Percentiles rank a stretch among this genome's conserved stretches.
These are phyloP conservation scores for Phialemonium atrogriseum DNA, from an alignment of 2,329 filamentous ascomycete genomes.

Conservation along the genomic window DNA sequence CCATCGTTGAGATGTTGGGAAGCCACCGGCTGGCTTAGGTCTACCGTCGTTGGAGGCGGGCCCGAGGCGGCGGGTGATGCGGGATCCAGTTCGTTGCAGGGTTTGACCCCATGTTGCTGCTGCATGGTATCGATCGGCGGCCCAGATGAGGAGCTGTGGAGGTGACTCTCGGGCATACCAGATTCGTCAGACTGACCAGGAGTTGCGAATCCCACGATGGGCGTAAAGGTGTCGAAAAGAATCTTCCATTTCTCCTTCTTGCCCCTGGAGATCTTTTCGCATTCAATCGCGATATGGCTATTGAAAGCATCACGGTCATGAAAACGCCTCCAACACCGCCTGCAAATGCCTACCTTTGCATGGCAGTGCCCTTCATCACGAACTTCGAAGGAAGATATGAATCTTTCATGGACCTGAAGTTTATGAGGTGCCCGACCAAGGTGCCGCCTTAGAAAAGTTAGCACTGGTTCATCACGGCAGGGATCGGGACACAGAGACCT, in stretches of 20 bases:
- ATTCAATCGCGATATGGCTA: slow-evolving; percentile 13
- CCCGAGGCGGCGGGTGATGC: not conserved
- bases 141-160: too few relatives aligned
- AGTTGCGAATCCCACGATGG: slow-evolving; percentile 5
- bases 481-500: slow-evolving; percentile 8
- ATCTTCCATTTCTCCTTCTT: slow-evolving; percentile 20
- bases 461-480: not conserved
- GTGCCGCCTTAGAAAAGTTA: slow-evolving; percentile 18
- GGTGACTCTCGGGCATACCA: slow-evolving; percentile 2
- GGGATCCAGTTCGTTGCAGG: too few relatives aligned
- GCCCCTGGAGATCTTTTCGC: slow-evolving; percentile 18
- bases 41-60: not conserved
- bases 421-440: slow-evolving; percentile 21
- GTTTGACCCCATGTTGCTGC: too few relatives aligned
- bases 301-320: slow-evolving; percentile 15
- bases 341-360: slow-evolving; percentile 21
- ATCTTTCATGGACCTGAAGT: slow-evolving; percentile 15
- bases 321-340: slow-evolving; percentile 22
- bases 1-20: not conserved
- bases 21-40: not conserved
- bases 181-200: slow-evolving; percentile 1
- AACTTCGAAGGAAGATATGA: slow-evolving; percentile 22
- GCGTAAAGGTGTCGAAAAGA: slow-evolving; percentile 17
- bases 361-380: slow-evolving; percentile 14
- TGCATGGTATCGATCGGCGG: too few relatives aligned